Conservation (phyloP, 768 basidiomycete genomes). For the Lactarius psammicola region DNA sequence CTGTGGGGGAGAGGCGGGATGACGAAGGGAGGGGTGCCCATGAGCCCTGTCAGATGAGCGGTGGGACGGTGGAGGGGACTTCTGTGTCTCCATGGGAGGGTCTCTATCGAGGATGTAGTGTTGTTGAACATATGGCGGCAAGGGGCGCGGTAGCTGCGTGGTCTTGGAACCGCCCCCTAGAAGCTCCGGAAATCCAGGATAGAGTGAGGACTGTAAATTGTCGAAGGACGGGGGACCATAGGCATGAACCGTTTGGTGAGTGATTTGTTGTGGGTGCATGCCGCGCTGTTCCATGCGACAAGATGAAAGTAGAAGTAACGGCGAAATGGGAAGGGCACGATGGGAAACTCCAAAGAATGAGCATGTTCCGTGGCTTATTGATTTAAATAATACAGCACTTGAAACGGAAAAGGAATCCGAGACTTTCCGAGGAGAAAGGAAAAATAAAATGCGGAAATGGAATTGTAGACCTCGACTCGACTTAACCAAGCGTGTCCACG, state of each 20-base stretch:
- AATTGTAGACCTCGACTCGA: constrained; percentile 18
- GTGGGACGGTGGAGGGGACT: constrained; percentile 3
- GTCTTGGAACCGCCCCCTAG: constrained; percentile 4
- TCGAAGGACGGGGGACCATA: constrained; percentile 3
- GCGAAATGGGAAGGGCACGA: constrained; percentile 5
- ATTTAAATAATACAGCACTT: constrained; percentile 26
- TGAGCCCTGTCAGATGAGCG: neutral
- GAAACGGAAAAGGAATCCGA: constrained; percentile 21
- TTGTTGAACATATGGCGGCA: constrained; percentile 5
- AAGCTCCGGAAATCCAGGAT: constrained; percentile 2
- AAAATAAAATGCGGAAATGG: constrained; percentile 22
- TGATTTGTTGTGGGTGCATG: constrained; percentile 14
- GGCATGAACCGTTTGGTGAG: constrained; percentile 8
- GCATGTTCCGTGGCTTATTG: constrained; percentile 13
- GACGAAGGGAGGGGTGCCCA: neutral
- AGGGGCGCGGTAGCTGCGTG: constrained; percentile 8
- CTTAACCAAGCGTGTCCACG: constrained; percentile 14
- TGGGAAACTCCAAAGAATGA: constrained; percentile 5
- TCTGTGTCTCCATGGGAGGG: neutral
- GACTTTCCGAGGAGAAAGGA: constrained; percentile 21
- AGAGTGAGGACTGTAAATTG: constrained; percentile 13
- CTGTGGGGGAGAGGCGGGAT: neutral
- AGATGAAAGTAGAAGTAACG: constrained; percentile 2
- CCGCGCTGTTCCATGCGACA: constrained; percentile 12
- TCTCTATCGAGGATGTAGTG: constrained; percentile 8